A percentile compares a stretch with the other conserved stretches of the same genome.
These are phyloP conservation scores for Amaranthus hypochondriacus DNA, from an alignment of 148 eudicot species.

Conservation along the genomic window DNA sequence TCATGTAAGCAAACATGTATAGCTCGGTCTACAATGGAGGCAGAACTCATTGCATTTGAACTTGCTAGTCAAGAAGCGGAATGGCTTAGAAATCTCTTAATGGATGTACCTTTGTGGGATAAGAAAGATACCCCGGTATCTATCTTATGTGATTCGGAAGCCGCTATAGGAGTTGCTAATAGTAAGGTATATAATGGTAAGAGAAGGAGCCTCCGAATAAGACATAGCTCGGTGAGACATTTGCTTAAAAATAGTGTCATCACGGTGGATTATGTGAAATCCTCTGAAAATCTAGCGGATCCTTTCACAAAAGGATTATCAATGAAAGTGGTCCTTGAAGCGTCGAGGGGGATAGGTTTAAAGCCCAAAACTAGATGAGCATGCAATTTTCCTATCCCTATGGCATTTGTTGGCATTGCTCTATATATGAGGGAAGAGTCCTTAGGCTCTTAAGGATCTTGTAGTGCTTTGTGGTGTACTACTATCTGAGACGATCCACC, in stretches of 20 bases:
- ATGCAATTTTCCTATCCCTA: not conserved
- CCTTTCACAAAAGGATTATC: constrained; percentile 4
- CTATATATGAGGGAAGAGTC: too few relatives aligned
- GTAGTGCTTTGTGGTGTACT: too few relatives aligned
- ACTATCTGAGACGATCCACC: too few relatives aligned
- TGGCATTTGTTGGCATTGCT: not conserved
- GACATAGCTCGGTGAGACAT: not conserved
- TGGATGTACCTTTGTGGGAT: too few relatives aligned
- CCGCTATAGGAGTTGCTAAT: not conserved
- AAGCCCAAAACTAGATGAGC: not conserved
- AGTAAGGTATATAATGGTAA: not conserved
- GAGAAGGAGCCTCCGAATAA: not conserved
- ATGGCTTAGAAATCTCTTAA: not conserved
- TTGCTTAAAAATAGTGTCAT: not conserved
- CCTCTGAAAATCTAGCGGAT: constrained; percentile 3
- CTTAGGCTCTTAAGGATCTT: too few relatives aligned
- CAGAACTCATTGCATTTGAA: constrained; percentile 9
- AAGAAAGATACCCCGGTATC: not conserved
- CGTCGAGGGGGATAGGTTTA: not conserved
- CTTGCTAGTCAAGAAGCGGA: not conserved
- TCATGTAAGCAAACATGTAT: not conserved
- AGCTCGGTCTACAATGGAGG: not conserved
- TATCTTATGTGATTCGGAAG: constrained; percentile 8
- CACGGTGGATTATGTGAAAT: not conserved
- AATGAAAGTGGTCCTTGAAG: not conserved